Evolutionary conservation across 2,329 filamentous ascomycete species (phyloP).

Genomic region (Eutypa lata): DNA sequence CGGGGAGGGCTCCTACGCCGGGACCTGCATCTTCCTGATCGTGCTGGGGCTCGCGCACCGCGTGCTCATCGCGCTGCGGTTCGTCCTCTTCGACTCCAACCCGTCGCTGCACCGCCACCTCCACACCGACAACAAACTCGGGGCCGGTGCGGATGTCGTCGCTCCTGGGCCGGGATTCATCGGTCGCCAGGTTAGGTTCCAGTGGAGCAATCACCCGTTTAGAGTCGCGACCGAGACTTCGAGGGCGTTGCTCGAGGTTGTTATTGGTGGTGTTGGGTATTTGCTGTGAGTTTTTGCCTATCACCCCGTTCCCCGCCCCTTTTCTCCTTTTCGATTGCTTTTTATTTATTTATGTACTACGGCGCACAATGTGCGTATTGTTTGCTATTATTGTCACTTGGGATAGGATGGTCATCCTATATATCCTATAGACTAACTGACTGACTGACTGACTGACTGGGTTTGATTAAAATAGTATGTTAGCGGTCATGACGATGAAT

Average conservation of each 20-base stretch:
- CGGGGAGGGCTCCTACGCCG: slow-evolving; percentile 71
- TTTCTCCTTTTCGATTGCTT: neutral
- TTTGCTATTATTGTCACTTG: too few relatives aligned
- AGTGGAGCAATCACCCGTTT: slow-evolving; percentile 18
- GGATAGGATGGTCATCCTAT: too few relatives aligned
- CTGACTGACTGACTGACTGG: neutral
- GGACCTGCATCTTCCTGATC: slow-evolving; percentile 88
- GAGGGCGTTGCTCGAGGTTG: slow-evolving; percentile 19
- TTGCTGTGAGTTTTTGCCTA: slow-evolving; percentile 25
- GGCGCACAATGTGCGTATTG: too few relatives aligned
- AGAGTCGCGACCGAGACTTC: slow-evolving; percentile 21
- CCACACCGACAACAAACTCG: neutral
- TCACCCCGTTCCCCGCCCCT: neutral
- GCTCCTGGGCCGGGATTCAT: slow-evolving; percentile 12
- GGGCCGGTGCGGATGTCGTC: too few relatives aligned
- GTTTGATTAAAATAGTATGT: slow-evolving; percentile 22
- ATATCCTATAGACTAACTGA: too few relatives aligned
- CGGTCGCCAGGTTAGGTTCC: slow-evolving; percentile 11
- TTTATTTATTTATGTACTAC: too few relatives aligned
- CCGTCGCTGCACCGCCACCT: slow-evolving; percentile 2
- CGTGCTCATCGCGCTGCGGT: slow-evolving; percentile 59
- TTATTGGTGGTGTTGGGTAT: slow-evolving; percentile 26
- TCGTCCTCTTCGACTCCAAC: slow-evolving; percentile 14
- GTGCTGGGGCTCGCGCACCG: slow-evolving; percentile 69
- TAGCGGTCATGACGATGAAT: slow-evolving; percentile 30